These are phyloP conservation scores for Colletotrichum agaves DNA, from an alignment of 2,329 filamentous ascomycete genomes.

Conservation along the genomic window DNA sequence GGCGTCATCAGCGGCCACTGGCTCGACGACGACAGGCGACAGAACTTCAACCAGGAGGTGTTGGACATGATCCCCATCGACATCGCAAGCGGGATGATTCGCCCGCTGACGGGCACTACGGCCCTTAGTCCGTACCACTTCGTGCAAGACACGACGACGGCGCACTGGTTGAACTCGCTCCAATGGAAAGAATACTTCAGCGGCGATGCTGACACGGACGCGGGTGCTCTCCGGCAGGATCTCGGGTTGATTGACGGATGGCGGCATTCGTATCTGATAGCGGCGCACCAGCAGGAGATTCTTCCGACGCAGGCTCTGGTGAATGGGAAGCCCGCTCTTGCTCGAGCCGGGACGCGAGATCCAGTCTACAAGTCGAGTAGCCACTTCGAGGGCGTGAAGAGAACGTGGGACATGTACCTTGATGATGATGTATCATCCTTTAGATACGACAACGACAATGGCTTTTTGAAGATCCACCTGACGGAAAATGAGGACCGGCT, in stretches of 20 bases:
- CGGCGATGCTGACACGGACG: too few relatives aligned
- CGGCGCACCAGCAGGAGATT: too few relatives aligned
- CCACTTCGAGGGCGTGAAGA: not conserved
- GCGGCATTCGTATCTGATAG: too few relatives aligned
- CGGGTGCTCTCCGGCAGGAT: too few relatives aligned
- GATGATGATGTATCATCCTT: too few relatives aligned
- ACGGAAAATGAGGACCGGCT: not conserved
- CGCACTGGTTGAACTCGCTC: too few relatives aligned
- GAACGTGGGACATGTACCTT: not conserved
- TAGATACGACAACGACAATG: not conserved
- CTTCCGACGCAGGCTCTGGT: too few relatives aligned
- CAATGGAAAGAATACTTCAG: too few relatives aligned
- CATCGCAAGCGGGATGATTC: not conserved
- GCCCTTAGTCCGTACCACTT: too few relatives aligned
- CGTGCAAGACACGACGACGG: too few relatives aligned
- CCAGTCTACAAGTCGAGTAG: not conserved
- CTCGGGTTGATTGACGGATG: too few relatives aligned
- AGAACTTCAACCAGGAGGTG: not conserved
- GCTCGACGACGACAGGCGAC: not conserved
- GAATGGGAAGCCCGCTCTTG: not conserved
- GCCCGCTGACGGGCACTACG: too few relatives aligned
- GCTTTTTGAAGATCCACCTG: not conserved
- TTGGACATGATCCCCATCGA: not conserved
- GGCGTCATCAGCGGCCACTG: not conserved
- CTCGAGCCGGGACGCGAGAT: not conserved